Evolutionary conservation across 768 basidiomycete species (phyloP), one percentile per base, ranked within the genome.

Genomic region (Phylloporus rhodoxanthus): DNA sequence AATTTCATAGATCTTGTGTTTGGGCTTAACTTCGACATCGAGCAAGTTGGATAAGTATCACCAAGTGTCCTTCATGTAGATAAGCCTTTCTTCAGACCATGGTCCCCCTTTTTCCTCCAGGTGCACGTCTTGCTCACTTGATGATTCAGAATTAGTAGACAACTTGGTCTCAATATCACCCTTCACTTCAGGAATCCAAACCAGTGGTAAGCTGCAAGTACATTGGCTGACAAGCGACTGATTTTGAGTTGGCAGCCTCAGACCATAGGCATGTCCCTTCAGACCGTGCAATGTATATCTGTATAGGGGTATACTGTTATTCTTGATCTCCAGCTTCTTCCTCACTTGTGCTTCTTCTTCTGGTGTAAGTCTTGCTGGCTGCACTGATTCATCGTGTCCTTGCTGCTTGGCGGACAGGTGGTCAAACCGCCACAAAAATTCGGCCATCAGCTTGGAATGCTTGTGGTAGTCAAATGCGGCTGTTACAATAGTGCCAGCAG

Each of bases 31-130:
- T 8, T 19, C 14, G 2, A 19, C 13, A 1, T 23, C 19, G 2
- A 25, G 9, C 0, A 2, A 8, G 28, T 36, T 4, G 1, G 44
- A 42, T 0, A 53, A 13, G 15, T 37, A 53, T 26, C 44, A 13
- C 44, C 44, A 51, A 0, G 48, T 53, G n/a, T 53, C 52, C 2
- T 51, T 53, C 40, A 51, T 8, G 15, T 43, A 54, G 11, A 54
- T 13, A 1, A 19, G 4, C 3, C 36, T 14, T 6, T 41, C 48
- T 25, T 30, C 11, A 3, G 15, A 25, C 40, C 48, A 53, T 1
- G 47, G 47, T 0, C 19, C 30, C 10, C 15, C 2, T 15, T 34
- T 26, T n/a, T 5, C n/a, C n/a, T 43, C 21, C 14, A 13, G 33
- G 10, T 14, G 2, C 33, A 14, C 15, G 6, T 33, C 33, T 33